phyloP scores from a whole-genome alignment of 1,284 basidiomycete genomes.

The Trametes hirsuta region DNA sequence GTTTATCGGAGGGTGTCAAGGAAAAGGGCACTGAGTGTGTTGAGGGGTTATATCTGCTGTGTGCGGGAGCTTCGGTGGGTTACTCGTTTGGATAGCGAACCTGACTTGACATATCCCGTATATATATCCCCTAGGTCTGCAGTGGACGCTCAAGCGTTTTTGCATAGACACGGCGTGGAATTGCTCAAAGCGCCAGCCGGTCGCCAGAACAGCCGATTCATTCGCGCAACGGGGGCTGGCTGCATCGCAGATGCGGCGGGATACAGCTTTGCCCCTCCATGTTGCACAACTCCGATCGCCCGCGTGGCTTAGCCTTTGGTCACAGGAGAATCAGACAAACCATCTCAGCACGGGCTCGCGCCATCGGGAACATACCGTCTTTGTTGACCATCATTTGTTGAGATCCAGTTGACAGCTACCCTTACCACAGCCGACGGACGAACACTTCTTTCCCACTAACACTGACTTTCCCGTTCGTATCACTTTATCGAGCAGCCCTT shows the following conservation, averaged over 20 bases:
- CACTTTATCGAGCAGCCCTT: neutral
- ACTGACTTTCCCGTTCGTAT: neutral
- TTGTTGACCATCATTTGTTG: slow-evolving; percentile 15
- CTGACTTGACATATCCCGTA: neutral
- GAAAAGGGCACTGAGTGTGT: neutral
- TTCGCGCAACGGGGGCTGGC: neutral
- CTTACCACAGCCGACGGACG: slow-evolving; percentile 8
- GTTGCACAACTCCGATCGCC: slow-evolving; percentile 7
- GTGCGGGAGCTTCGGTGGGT: neutral
- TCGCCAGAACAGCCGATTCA: neutral
- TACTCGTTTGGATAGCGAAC: neutral
- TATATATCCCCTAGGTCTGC: neutral
- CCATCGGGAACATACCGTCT: slow-evolving; percentile 12
- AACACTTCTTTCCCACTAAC: neutral
- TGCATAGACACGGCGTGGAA: neutral
- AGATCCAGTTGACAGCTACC: slow-evolving; percentile 4
- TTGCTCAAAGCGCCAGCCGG: slow-evolving; percentile 4
- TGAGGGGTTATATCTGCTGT: neutral
- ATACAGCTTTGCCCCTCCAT: slow-evolving; percentile 18
- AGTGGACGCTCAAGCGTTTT: neutral
- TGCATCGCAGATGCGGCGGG: slow-evolving; percentile 13
- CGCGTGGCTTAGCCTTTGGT: slow-evolving; percentile 2
- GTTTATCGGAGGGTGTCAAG: neutral
- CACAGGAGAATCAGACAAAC: slow-evolving; percentile 17
- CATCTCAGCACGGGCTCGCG: slow-evolving; percentile 9